A percentile compares a stretch with the other conserved stretches of the same genome.
These are phyloP conservation scores for Cystobasidium pallidum DNA, from an alignment of 1,284 basidiomycete species.

Conservation along the genomic window DNA sequence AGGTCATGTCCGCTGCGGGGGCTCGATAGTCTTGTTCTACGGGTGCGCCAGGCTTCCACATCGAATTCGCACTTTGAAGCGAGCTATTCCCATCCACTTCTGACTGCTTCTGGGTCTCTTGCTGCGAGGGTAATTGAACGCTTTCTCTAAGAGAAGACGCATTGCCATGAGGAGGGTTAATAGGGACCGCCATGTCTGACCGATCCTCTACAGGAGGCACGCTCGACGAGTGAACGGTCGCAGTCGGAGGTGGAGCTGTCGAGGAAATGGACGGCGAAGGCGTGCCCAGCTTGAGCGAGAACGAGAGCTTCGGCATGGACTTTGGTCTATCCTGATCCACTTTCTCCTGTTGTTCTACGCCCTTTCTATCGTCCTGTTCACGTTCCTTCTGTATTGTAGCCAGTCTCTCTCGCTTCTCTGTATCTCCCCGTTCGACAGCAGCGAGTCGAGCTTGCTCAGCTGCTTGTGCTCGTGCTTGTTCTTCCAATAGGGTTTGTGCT, in stretches of 20 bases:
- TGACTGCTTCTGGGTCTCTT: background rate
- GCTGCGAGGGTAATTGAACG: background rate
- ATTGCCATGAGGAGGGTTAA: background rate
- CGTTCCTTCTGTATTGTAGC: background rate
- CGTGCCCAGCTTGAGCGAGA: slow-evolving; percentile 5
- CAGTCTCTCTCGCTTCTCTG: background rate
- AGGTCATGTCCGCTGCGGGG: slow-evolving; percentile 3
- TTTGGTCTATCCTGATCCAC: slow-evolving; percentile 7
- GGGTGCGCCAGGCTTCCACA: slow-evolving; percentile 2
- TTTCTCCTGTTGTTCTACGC: no score
- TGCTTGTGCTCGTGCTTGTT: no score
- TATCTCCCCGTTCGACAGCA: background rate
- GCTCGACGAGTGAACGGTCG: no score
- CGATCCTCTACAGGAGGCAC: no score
- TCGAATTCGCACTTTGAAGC: background rate
- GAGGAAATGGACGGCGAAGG: background rate
- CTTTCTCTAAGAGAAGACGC: background rate
- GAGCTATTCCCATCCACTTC: background rate
- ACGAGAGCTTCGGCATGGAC: background rate
- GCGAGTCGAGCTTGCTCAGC: background rate
- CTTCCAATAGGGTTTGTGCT: background rate
- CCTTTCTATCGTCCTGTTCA: no score
- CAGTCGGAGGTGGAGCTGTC: background rate
- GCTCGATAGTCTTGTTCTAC: slow-evolving; percentile 14
- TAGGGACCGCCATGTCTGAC: no score